Evolutionary conservation across 306 rosid species (phyloP).

Genomic region (Cucurbita ficifolia): DNA sequence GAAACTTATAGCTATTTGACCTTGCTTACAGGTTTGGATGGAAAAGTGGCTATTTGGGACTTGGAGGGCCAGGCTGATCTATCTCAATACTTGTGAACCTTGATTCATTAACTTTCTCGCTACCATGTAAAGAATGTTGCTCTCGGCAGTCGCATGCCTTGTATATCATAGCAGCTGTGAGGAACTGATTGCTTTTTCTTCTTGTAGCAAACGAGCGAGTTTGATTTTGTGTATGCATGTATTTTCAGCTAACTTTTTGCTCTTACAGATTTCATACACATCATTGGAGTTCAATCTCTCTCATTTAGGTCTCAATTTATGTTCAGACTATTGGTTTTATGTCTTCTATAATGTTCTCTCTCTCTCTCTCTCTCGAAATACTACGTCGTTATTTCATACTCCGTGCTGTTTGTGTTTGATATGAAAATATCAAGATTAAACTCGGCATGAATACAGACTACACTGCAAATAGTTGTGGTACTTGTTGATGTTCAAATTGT

Average conservation of each 20-base stretch:
- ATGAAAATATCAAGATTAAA: not conserved
- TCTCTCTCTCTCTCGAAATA: not conserved
- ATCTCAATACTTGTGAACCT: slow-evolving; percentile 24
- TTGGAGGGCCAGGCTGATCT: slow-evolving; percentile 71
- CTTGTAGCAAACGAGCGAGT: not conserved
- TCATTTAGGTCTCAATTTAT: not conserved
- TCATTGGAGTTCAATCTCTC: not conserved
- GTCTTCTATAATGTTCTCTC: not conserved
- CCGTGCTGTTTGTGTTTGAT: not conserved
- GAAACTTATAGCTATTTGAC: not conserved
- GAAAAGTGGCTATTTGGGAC: slow-evolving; percentile 75
- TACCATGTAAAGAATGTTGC: not conserved
- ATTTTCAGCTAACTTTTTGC: not conserved
- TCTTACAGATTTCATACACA: not conserved
- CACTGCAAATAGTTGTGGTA: not conserved
- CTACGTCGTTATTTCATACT: not conserved
- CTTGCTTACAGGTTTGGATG: slow-evolving; percentile 62
- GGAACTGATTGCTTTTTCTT: not conserved
- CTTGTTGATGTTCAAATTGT: not conserved
- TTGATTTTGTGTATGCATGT: not conserved
- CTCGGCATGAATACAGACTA: not conserved
- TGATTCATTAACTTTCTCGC: slow-evolving; percentile 1
- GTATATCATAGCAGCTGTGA: slow-evolving; percentile 2
- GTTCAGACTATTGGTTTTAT: not conserved
- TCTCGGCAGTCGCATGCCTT: not conserved